Conservation (phyloP, 495 filamentous ascomycete genomes). For the Cetradonia linearis region DNA sequence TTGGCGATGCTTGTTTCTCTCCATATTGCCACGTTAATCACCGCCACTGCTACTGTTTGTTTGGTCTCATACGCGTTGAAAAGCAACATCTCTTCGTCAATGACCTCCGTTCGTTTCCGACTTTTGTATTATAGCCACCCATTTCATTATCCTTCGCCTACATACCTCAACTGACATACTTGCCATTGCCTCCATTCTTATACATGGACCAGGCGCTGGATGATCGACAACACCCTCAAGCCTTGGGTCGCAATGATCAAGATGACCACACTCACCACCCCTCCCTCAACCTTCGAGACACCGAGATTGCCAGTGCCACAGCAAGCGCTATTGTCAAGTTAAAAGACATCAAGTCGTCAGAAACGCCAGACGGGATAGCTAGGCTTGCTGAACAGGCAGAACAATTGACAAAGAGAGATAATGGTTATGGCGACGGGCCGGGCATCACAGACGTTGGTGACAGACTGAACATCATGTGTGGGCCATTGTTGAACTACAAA, state of each 20-base stretch:
- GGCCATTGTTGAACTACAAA: slow-evolving; percentile 75
- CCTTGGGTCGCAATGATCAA: not conserved
- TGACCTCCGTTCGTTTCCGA: not conserved
- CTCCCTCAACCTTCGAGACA: slow-evolving; percentile 6
- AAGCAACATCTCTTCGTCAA: not conserved
- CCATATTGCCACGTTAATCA: no score
- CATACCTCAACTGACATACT: not conserved
- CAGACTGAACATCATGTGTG: slow-evolving; percentile 57
- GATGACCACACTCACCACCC: slow-evolving; percentile 6
- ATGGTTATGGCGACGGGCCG: slow-evolving; percentile 15
- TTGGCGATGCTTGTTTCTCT: not conserved
- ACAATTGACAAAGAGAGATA: not conserved
- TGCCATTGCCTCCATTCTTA: not conserved
- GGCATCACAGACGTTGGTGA: slow-evolving; percentile 21
- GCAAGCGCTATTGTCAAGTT: not conserved
- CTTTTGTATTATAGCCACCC: not conserved
- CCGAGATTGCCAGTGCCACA: slow-evolving; percentile 1
- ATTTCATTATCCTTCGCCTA: not conserved
- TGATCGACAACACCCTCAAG: not conserved
- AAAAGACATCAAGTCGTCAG: not conserved
- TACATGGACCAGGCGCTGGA: not conserved
- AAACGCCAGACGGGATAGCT: not conserved
- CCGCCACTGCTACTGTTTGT: not conserved
- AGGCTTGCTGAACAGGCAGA: not conserved
- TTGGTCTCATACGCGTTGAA: not conserved